Conservation (phyloP, 345 rosid genomes). For the Populus nigra region DNA sequence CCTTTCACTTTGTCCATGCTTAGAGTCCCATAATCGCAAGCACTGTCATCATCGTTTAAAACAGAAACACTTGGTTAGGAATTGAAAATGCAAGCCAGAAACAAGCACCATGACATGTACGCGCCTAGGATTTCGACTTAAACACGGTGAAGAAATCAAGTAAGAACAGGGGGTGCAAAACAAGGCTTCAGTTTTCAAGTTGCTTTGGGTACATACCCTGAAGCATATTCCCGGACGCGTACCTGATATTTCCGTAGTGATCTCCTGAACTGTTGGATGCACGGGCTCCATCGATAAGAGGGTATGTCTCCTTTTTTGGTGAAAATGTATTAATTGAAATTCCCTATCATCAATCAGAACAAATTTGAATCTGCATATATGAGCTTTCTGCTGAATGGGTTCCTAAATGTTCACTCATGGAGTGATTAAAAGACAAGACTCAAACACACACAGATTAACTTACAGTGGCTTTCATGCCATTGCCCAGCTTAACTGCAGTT, state of each 20-base stretch:
- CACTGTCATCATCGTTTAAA: constrained; percentile 29
- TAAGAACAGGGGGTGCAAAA: neutral
- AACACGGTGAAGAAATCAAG: too few relatives aligned
- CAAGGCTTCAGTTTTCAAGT: neutral
- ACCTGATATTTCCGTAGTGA: constrained; percentile 54
- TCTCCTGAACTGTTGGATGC: constrained; percentile 40
- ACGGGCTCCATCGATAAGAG: constrained; percentile 57
- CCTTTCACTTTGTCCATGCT: constrained; percentile 54
- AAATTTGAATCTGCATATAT: neutral
- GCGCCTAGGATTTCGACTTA: neutral
- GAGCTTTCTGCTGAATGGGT: neutral
- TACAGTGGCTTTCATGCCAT: constrained; percentile 45
- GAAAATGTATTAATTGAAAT: constrained; percentile 59
- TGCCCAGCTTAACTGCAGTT: constrained; percentile 54
- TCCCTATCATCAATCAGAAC: constrained; percentile 42
- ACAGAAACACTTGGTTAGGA: neutral
- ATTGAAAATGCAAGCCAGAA: neutral
- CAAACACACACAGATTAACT: constrained; percentile 4
- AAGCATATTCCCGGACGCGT: neutral
- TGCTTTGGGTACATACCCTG: too few relatives aligned
- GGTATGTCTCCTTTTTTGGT: constrained; percentile 49
- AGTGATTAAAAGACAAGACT: neutral
- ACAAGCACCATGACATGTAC: neutral
- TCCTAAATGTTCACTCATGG: neutral
- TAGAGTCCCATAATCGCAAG: constrained; percentile 61